Conservation (phyloP, 2,329 filamentous ascomycete species). For the Penicillium sp. region DNA sequence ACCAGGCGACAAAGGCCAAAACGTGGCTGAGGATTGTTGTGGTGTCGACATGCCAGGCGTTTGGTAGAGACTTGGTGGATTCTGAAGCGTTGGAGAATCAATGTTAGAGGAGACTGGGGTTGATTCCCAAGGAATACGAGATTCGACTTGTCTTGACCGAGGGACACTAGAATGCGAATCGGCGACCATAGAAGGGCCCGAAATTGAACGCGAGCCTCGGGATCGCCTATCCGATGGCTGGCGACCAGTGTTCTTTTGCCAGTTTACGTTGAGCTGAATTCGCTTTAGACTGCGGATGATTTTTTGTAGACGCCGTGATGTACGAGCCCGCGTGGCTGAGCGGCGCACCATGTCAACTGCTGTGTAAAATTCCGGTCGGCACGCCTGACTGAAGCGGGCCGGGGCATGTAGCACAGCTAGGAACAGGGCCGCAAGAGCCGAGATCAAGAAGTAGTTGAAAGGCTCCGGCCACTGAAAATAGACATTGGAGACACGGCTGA, state of each 20-base stretch:
- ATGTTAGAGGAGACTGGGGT: not conserved
- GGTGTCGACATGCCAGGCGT: constrained; percentile 11
- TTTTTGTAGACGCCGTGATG: constrained; percentile 59
- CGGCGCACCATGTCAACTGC: constrained; percentile 61
- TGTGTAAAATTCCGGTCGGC: constrained; percentile 49
- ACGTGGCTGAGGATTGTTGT: constrained; percentile 10
- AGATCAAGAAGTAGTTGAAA: constrained; percentile 46
- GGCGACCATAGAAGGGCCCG: not conserved
- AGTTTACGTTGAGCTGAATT: constrained; percentile 53
- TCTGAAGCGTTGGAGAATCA: constrained; percentile 2
- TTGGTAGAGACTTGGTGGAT: constrained; percentile 5
- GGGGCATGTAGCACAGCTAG: constrained; percentile 50
- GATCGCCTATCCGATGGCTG: not conserved
- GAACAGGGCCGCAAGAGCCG: constrained; percentile 42
- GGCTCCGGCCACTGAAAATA: constrained; percentile 42
- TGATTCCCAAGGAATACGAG: not conserved
- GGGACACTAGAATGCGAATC: not conserved
- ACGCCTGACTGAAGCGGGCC: constrained; percentile 40
- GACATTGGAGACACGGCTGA: constrained; percentile 38
- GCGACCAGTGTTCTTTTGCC: constrained; percentile 3
- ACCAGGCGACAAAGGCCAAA: constrained; percentile 21
- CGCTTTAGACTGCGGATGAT: constrained; percentile 60
- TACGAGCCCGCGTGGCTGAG: constrained; percentile 56
- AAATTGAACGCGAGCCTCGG: not conserved
- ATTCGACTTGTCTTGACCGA: not conserved